Evolutionary conservation across 768 basidiomycete genomes (phyloP), one percentile per base, ranked within the genome.

Genomic region (Podaxis sp.): DNA sequence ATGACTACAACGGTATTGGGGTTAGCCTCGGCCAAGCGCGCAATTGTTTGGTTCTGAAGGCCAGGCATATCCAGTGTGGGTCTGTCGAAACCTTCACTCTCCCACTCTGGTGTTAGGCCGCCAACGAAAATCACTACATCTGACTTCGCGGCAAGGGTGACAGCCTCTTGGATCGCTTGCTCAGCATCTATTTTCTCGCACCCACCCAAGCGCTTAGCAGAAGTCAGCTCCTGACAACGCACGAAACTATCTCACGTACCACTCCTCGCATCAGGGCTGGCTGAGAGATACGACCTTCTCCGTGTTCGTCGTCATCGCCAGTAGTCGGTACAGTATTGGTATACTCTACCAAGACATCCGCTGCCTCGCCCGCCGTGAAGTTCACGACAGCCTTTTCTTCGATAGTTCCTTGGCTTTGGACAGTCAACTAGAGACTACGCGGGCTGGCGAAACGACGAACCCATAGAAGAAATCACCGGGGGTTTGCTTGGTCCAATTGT

Each of bases 51-150:
- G 69, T 90, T 81, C 66, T 86, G 84, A 13, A 75, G 70, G 4
- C 84, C 83, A 50, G 88, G 88, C 68, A 90, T 76, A 51, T 79
- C 73, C 26, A 91, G 75, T 1, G 83, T 80, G 12, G 84, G 84
- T 38, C 90, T 76, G 66, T 91, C 90, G 66, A 88, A 90, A 7
- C 88, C 87, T 73, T 91, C 90, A 64, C 84, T 85, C 74, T 91
- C 89, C 86, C 87, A 90, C 73, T 91, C 87, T 0, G 84, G 83
- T 33, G 84, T 85, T 22, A 89, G 76, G 4, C 89, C 89, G 11
- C 75, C 83, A 63, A 88, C 77, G 66, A 84, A 77, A 66, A 87
- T 73, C 52, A 85, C 88, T 46, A 79, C 80, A 70, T 89, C 87
- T 17, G 77, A 79, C 3, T 77, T 68, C 4, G 75, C 72, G 1